Conservation (phyloP, 1,139 yeast species). For the Yamadazyma atmosphaerica region DNA sequence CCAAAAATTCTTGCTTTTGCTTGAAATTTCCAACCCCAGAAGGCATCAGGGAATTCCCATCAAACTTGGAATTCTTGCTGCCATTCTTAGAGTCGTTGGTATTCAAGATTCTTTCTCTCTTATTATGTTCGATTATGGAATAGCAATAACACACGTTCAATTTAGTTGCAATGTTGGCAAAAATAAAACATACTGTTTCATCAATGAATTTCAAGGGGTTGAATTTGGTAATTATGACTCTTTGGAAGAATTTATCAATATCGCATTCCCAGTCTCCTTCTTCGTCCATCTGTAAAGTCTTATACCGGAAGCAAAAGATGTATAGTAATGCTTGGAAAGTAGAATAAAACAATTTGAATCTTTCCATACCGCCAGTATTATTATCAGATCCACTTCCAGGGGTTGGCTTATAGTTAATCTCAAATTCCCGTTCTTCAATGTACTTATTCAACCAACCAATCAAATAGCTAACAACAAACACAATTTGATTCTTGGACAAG, state of each 20-base stretch:
- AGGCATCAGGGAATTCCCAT: slow-evolving; percentile 19
- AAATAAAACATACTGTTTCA: slow-evolving; percentile 89
- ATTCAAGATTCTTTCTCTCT: slow-evolving; percentile 57
- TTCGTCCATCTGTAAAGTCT: slow-evolving; percentile 45
- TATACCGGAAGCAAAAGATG: slow-evolving; percentile 86
- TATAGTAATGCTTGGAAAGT: slow-evolving; percentile 89
- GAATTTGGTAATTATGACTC: slow-evolving; percentile 82
- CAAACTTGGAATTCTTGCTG: neutral
- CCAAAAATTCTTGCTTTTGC: slow-evolving; percentile 76
- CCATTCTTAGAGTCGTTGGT: slow-evolving; percentile 18
- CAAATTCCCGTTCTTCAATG: slow-evolving; percentile 79
- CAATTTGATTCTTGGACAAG: slow-evolving; percentile 68
- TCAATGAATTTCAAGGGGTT: slow-evolving; percentile 94
- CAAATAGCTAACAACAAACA: slow-evolving; percentile 75
- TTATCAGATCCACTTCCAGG: slow-evolving; percentile 12
- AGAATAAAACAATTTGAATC: slow-evolving; percentile 88
- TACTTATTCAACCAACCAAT: slow-evolving; percentile 83
- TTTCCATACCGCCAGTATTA: slow-evolving; percentile 61
- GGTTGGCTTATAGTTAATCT: slow-evolving; percentile 51
- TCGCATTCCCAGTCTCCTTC: slow-evolving; percentile 74
- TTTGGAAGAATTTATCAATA: slow-evolving; percentile 81
- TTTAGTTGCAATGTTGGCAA: slow-evolving; percentile 89
- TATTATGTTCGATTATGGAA: slow-evolving; percentile 88
- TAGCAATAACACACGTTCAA: slow-evolving; percentile 92
- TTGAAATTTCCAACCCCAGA: slow-evolving; percentile 42